Evolutionary conservation across 768 basidiomycete species (phyloP), one percentile per base, ranked within the genome.

Genomic region (Kwoniella newhampshirensis): DNA sequence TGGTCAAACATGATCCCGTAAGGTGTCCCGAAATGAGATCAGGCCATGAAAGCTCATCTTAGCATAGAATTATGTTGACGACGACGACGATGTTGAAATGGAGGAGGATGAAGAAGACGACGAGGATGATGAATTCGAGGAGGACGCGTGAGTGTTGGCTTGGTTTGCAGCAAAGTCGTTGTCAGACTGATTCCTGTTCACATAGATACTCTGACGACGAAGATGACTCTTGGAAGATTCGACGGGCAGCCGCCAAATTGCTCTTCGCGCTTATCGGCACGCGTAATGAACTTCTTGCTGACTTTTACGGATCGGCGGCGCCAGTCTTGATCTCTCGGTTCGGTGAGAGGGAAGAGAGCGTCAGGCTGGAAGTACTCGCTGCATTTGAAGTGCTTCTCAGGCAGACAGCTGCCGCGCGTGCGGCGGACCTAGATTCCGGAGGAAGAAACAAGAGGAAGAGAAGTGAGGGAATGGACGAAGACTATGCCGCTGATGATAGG

Each of bases 201-300:
- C 9, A 25, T 63, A 93, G 90, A 62, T 97, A 96, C 75, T 91
- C 91, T 5, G 96, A 99, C 66, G 96, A 99, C 56, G 96, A 98
- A 75, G 96, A 99, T 71, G 89, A 88, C 11, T 97, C 94, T 0
- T 98, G 96, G 83, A 97, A 97, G 77, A 90, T 96, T 55, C 87
- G 96, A 62, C 85, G 96, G 42, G 87, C 90, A 6, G 87, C 96
- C 6, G 91, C 92, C 17, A 97, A 97, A 74, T 80, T 98, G 3
- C 81, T 98, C 15, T 80, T 86, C 26, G 87, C 89, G 5, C 80
- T 96, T 45, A 86, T 98, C 55, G 85, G 84, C 12, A 98, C 94
- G 1, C 88, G 92, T 23, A 90, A 92, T 0, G 96, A 97, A 70
- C 81, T 91, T 1, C 81, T 97, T 20, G 77, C 81, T 13, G 79